A percentile compares a stretch with the other conserved stretches of the same genome.
phyloP scores from a whole-genome alignment of 2,329 filamentous ascomycete species.

The Penicillium oxalicum region DNA sequence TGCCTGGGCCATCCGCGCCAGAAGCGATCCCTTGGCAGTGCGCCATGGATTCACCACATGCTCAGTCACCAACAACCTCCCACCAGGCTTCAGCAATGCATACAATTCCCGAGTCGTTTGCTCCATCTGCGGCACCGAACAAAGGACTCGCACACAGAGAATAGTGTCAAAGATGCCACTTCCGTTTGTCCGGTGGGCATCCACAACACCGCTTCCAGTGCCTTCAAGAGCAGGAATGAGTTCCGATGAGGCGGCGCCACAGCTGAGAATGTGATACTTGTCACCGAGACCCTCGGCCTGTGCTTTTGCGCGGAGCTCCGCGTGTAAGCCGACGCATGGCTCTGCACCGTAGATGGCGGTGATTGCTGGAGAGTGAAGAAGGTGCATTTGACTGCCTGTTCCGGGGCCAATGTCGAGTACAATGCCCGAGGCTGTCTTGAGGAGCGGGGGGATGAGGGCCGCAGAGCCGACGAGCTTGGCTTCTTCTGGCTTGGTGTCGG shows the following conservation, averaged over 20 bases:
- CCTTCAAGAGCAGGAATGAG: slow-evolving; percentile 34
- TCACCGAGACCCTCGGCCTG: slow-evolving; percentile 36
- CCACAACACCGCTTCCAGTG: slow-evolving; percentile 27
- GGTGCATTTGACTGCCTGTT: slow-evolving; percentile 46
- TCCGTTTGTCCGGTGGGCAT: slow-evolving; percentile 8
- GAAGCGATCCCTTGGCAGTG: slow-evolving; percentile 40
- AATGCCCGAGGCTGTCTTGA: slow-evolving; percentile 36
- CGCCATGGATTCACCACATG: slow-evolving; percentile 51
- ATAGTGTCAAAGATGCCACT: slow-evolving; percentile 50
- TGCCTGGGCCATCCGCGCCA: slow-evolving; percentile 43
- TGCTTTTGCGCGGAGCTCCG: slow-evolving; percentile 38
- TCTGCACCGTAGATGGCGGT: slow-evolving; percentile 50
- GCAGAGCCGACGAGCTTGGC: slow-evolving; percentile 24
- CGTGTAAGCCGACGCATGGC: slow-evolving; percentile 46
- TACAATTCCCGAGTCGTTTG: slow-evolving; percentile 46
- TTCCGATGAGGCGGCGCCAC: slow-evolving; percentile 43
- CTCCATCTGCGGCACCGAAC: slow-evolving; percentile 47
- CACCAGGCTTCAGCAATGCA: slow-evolving; percentile 48
- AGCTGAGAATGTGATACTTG: slow-evolving; percentile 47
- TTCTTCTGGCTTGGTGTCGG: not conserved
- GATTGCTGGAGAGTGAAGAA: slow-evolving; percentile 41
- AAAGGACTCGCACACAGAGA: slow-evolving; percentile 50
- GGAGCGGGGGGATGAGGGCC: slow-evolving; percentile 37
- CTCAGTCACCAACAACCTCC: slow-evolving; percentile 50
- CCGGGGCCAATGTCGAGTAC: slow-evolving; percentile 50